A percentile compares a stretch with the other conserved stretches of the same genome.
Evolutionary conservation across 75 land plant species (phyloP).

Genomic region (Pinus tabuliformis): DNA sequence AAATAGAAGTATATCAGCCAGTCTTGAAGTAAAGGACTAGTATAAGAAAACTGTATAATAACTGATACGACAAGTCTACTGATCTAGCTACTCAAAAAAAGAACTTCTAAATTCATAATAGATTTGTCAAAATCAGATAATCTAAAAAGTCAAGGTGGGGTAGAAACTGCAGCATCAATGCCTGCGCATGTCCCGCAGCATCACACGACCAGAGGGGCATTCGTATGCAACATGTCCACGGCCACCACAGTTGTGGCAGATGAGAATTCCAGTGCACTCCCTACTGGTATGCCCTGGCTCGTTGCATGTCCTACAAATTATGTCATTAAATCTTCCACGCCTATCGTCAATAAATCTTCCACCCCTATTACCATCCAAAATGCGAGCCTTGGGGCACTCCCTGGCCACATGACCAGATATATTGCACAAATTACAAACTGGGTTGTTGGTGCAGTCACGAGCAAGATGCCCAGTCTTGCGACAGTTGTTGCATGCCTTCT

Average conservation of each 20-base stretch:
- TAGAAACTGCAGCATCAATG: constrained; percentile 22
- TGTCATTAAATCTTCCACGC: constrained; percentile 34
- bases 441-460: constrained; percentile 83
- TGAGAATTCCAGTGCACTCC: constrained; percentile 57
- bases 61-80: too few relatives aligned
- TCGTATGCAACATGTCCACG: constrained; percentile 71
- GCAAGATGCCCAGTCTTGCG: constrained; percentile 92
- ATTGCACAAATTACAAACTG: constrained; percentile 90
- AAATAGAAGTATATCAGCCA: too few relatives aligned
- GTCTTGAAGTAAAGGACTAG: too few relatives aligned
- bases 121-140: too few relatives aligned
- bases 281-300: constrained; percentile 88
- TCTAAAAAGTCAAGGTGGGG: background rate
- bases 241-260: constrained; percentile 87
- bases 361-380: constrained; percentile 27
- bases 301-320: constrained; percentile 75
- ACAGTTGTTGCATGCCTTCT: constrained; percentile 96
- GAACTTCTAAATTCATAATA: too few relatives aligned
- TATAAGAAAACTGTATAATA: too few relatives aligned
- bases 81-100: too few relatives aligned
- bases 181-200: constrained; percentile 64
- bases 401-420: constrained; percentile 89
- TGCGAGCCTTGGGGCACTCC: constrained; percentile 63
- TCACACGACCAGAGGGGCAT: constrained; percentile 80
- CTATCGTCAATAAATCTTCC: constrained; percentile 10